These are phyloP conservation scores for Aspergillus costaricaensis DNA, from an alignment of 2,329 filamentous ascomycete genomes.

Conservation along the genomic window DNA sequence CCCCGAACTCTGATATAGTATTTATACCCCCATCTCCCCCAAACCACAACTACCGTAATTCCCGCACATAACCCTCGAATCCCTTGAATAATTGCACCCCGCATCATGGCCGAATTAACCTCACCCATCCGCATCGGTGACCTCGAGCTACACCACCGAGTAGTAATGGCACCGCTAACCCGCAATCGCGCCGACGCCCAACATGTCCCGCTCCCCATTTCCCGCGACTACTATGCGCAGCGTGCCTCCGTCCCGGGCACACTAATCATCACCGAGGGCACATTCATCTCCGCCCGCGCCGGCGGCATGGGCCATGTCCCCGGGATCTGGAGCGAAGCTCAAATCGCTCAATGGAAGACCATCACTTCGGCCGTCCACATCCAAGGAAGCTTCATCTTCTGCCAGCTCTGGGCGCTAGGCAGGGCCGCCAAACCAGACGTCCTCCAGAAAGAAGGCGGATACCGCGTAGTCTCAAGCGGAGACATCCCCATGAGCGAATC, in stretches of 20 bases:
- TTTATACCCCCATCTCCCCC: too few relatives aligned
- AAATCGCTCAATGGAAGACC: conserved; percentile 60
- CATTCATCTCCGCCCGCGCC: conserved; percentile 50
- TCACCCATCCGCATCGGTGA: conserved; percentile 42
- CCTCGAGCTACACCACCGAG: conserved; percentile 41
- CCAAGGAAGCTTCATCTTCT: conserved; percentile 60
- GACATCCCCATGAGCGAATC: conserved; percentile 41
- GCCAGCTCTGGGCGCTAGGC: conserved; percentile 63
- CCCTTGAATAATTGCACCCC: neutral
- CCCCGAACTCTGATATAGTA: too few relatives aligned
- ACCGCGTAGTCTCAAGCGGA: conserved; percentile 29
- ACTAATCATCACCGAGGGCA: conserved; percentile 60
- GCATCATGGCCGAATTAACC: neutral
- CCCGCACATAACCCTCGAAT: too few relatives aligned
- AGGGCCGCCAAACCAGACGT: conserved; percentile 50
- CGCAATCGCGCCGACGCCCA: conserved; percentile 52
- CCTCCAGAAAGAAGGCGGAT: conserved; percentile 5
- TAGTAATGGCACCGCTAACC: conserved; percentile 59
- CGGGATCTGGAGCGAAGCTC: conserved; percentile 56
- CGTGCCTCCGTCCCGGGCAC: conserved; percentile 55
- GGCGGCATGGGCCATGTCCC: conserved; percentile 55
- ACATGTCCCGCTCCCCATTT: conserved; percentile 44
- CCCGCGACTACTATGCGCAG: conserved; percentile 50
- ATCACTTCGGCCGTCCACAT: conserved; percentile 64
- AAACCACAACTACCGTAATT: too few relatives aligned